A percentile compares a stretch with the other conserved stretches of the same genome.
These are phyloP conservation scores for Suillus clintonianus DNA, from an alignment of 768 basidiomycete species.

Conservation along the genomic window DNA sequence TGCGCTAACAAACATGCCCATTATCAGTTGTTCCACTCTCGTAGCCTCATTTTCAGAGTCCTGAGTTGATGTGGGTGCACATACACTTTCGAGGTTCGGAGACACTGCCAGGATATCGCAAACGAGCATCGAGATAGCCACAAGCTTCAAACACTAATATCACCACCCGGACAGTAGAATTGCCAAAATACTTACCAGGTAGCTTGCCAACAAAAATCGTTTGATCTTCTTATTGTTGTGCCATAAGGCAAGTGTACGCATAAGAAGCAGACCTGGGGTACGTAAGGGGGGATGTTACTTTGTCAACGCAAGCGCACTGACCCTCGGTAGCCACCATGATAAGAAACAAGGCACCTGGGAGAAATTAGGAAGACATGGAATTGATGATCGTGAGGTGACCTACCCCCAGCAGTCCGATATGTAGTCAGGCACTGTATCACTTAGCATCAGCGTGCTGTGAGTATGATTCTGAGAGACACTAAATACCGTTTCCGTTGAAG, in stretches of 20 bases:
- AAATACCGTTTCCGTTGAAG: neutral
- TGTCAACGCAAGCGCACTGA: neutral
- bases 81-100: conserved; percentile 7
- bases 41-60: conserved; percentile 5
- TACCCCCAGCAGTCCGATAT: conserved; percentile 11
- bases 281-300: neutral
- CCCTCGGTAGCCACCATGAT: conserved; percentile 14
- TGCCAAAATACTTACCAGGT: conserved; percentile 2
- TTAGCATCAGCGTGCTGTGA: neutral
- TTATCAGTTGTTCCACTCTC: conserved; percentile 6
- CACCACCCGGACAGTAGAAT: neutral
- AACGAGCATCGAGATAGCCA: conserved; percentile 8
- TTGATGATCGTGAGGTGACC: neutral
- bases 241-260: conserved; percentile 15
- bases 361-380: neutral
- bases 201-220: conserved; percentile 5
- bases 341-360: conserved; percentile 8
- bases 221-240: neutral
- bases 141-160: conserved; percentile 1
- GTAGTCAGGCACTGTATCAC: conserved; percentile 9
- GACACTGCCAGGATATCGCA: conserved; percentile 7
- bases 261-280: conserved; percentile 10
- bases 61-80: conserved; percentile 2
- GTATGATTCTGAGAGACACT: neutral
- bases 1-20: conserved; percentile 12